Conservation (phyloP, 495 filamentous ascomycete genomes). For the Podospora fimiseda region DNA sequence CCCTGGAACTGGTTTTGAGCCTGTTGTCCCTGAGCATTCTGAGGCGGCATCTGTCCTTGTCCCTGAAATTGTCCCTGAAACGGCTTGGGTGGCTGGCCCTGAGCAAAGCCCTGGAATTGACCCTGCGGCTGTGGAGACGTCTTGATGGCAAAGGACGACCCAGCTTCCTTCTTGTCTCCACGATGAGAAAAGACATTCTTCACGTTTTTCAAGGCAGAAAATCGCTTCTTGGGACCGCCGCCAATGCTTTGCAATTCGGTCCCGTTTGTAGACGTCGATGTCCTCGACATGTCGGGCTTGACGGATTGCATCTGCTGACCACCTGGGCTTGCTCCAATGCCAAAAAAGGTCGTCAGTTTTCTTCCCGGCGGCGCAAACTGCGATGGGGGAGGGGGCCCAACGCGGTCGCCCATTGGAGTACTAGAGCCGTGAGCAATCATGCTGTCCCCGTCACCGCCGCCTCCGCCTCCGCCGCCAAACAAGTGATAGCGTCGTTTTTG, state of each 20-base stretch:
- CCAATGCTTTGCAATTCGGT: constrained; percentile 7
- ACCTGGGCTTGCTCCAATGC: constrained; percentile 6
- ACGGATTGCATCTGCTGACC: constrained; percentile 1
- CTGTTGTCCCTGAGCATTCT: constrained; percentile 1
- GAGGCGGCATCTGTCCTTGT: too few species aligned
- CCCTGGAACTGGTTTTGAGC: constrained; percentile 5
- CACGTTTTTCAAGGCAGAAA: constrained; percentile 26
- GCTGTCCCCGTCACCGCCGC: constrained; percentile 25
- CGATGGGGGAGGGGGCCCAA: constrained; percentile 10
- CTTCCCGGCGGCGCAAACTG: constrained; percentile 17
- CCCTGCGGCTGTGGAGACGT: constrained; percentile 6
- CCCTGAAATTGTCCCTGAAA: constrained; percentile 3
- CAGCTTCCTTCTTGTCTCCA: constrained; percentile 1
- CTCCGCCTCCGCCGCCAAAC: constrained; percentile 14
- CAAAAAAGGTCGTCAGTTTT: constrained; percentile 19
- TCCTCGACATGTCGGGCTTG: constrained; percentile 12
- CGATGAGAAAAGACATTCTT: constrained; percentile 22
- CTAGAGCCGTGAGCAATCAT: constrained; percentile 22
- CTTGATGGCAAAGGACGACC: constrained; percentile 5
- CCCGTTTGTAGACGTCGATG: constrained; percentile 17
- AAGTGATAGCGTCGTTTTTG: constrained; percentile 14
- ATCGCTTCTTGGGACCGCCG: constrained; percentile 26
- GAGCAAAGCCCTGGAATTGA: constrained; percentile 9
- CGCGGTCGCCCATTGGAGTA: constrained; percentile 17
- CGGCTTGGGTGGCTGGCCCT: too few species aligned